phyloP scores from a whole-genome alignment of 805 yeast species.

The Metschnikowia vanudenii region DNA sequence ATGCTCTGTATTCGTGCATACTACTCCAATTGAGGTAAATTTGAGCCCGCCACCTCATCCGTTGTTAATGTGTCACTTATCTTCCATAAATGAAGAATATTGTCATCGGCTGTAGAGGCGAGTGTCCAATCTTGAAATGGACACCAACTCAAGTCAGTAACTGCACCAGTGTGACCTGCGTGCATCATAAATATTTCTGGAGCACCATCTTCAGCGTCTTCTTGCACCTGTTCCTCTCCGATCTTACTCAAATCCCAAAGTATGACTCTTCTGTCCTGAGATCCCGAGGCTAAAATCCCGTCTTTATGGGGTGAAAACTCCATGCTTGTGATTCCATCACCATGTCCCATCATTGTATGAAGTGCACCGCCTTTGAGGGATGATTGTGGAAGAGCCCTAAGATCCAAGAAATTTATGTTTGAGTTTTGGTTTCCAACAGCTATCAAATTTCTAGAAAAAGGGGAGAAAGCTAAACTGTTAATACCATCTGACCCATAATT shows the following conservation, averaged over 20 bases:
- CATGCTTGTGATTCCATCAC: conserved; percentile 64
- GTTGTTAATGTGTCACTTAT: conserved; percentile 35
- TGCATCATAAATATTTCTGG: conserved; percentile 90
- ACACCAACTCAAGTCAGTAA: conserved; percentile 71
- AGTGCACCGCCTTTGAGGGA: conserved; percentile 33
- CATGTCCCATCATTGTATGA: conserved; percentile 80
- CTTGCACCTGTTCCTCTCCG: conserved; percentile 83
- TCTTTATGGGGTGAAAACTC: conserved; percentile 80
- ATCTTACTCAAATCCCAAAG: conserved; percentile 78
- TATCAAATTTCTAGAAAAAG: conserved; percentile 54
- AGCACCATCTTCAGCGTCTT: conserved; percentile 87
- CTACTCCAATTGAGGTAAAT: conserved; percentile 28
- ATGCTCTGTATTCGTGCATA: not conserved
- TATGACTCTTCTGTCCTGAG: conserved; percentile 73
- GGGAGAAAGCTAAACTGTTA: conserved; percentile 66
- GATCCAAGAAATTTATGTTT: conserved; percentile 63
- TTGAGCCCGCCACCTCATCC: conserved; percentile 17
- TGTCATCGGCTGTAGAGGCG: conserved; percentile 63
- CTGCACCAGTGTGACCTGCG: conserved; percentile 82
- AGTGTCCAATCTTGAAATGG: conserved; percentile 73
- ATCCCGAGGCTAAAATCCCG: conserved; percentile 74
- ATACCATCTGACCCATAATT: conserved; percentile 40
- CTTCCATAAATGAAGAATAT: conserved; percentile 60
- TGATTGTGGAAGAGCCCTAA: conserved; percentile 32
- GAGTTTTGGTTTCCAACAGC: conserved; percentile 73